phyloP scores from a whole-genome alignment of 768 basidiomycete species.

The Podaxis sp. region DNA sequence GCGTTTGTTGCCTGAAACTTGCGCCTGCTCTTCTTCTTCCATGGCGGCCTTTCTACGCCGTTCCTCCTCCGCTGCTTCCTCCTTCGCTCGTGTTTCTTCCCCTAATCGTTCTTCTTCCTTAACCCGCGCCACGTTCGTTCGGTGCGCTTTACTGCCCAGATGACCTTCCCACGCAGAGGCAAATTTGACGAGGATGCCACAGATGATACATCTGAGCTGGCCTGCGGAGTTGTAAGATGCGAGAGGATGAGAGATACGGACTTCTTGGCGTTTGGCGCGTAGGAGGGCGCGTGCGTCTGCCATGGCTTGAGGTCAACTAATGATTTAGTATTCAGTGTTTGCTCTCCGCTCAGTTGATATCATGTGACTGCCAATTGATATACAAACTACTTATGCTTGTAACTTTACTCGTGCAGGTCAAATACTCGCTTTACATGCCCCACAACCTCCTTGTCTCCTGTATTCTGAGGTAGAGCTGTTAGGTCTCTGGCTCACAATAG shows the following conservation, averaged over 20 bases:
- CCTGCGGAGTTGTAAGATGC: constrained; percentile 67
- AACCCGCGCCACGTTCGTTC: constrained; percentile 59
- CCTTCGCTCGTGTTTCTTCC: constrained; percentile 33
- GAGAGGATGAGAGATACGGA: constrained; percentile 67
- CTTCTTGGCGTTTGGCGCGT: constrained; percentile 79
- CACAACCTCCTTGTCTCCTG: constrained; percentile 62
- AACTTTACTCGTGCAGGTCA: not conserved
- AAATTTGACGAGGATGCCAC: constrained; percentile 64
- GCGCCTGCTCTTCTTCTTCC: constrained; percentile 17
- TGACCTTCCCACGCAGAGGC: constrained; percentile 88
- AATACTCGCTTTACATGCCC: constrained; percentile 20
- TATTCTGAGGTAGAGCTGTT: constrained; percentile 45
- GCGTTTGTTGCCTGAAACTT: constrained; percentile 31
- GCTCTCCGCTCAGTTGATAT: not conserved
- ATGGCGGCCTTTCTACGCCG: constrained; percentile 21
- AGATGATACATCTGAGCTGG: constrained; percentile 69
- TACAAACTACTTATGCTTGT: not conserved
- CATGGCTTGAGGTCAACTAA: constrained; percentile 36
- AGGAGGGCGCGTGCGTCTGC: constrained; percentile 80
- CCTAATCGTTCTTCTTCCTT: constrained; percentile 51
- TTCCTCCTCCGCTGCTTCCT: constrained; percentile 31
- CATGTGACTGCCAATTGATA: constrained; percentile 3
- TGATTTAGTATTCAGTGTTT: not conserved
- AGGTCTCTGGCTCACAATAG: not conserved
- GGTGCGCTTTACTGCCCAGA: constrained; percentile 76